Conservation (phyloP, 345 rosid species). For the Clarkia xantiana region DNA sequence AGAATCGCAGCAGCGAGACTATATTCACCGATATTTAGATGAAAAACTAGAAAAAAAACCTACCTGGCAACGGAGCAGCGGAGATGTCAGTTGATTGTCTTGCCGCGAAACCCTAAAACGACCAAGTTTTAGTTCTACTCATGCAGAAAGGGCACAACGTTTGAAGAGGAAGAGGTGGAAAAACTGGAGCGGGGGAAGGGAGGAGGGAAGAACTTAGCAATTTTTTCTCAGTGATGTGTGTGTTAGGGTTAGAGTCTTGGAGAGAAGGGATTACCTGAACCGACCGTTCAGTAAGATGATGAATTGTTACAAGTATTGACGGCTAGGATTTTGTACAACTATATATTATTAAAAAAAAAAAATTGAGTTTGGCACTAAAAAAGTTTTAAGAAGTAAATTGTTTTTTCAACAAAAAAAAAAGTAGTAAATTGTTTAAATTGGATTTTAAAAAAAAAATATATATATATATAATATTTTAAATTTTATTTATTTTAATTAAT, state of each 20-base stretch:
- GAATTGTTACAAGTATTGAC: neutral
- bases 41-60: too few species aligned
- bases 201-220: neutral
- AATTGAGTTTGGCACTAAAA: too few species aligned
- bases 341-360: too few species aligned
- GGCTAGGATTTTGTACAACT: neutral
- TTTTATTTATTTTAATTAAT: too few species aligned
- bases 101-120: constrained; percentile 1
- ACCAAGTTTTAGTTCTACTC: constrained; percentile 4
- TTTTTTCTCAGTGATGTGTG: neutral
- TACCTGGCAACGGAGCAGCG: neutral
- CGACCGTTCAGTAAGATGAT: neutral
- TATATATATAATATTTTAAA: too few species aligned
- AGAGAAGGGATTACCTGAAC: constrained; percentile 6
- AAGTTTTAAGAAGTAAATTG: too few species aligned
- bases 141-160: neutral
- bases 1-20: too few species aligned
- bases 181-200: neutral
- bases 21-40: too few species aligned
- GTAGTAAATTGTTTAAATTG: too few species aligned
- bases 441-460: too few species aligned
- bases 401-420: too few species aligned
- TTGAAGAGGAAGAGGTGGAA: neutral
- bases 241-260: constrained; percentile 11
- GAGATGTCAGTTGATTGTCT: neutral